phyloP scores from a whole-genome alignment of 129 eudicot genomes.

The Escallonia rubra region DNA sequence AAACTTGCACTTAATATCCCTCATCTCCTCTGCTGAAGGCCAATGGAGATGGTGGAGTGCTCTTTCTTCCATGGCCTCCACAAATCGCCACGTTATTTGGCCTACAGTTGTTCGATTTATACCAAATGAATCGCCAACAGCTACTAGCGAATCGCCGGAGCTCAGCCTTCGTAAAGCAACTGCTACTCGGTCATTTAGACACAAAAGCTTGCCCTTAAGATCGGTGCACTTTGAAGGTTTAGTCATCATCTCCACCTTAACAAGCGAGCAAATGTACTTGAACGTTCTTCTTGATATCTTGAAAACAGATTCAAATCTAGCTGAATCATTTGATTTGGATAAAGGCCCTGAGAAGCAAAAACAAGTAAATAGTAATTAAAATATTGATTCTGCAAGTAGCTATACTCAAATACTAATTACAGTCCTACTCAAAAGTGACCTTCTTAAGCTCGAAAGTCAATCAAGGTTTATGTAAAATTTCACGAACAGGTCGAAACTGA shows the following conservation, averaged over 20 bases:
- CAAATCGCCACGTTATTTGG: constrained; percentile 56
- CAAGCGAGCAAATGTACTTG: constrained; percentile 52
- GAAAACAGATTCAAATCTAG: constrained; percentile 54
- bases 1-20: constrained; percentile 35
- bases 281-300: constrained; percentile 62
- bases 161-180: constrained; percentile 57
- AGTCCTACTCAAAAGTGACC: no score
- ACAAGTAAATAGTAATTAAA: background rate
- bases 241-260: constrained; percentile 41
- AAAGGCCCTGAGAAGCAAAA: constrained; percentile 37
- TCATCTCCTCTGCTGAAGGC: constrained; percentile 50
- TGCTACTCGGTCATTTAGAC: constrained; percentile 53
- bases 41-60: constrained; percentile 45
- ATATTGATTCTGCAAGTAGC: no score
- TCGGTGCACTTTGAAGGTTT: constrained; percentile 29
- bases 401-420: no score
- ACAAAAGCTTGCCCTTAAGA: constrained; percentile 35
- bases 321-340: constrained; percentile 21
- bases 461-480: no score
- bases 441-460: no score
- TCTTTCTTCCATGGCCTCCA: constrained; percentile 42
- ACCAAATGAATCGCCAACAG: constrained; percentile 40
- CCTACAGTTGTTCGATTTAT: constrained; percentile 53
- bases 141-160: constrained; percentile 50
- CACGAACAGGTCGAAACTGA: no score